phyloP scores from a whole-genome alignment of 2,329 filamentous ascomycete species.

The Rugonectria rugulosa region DNA sequence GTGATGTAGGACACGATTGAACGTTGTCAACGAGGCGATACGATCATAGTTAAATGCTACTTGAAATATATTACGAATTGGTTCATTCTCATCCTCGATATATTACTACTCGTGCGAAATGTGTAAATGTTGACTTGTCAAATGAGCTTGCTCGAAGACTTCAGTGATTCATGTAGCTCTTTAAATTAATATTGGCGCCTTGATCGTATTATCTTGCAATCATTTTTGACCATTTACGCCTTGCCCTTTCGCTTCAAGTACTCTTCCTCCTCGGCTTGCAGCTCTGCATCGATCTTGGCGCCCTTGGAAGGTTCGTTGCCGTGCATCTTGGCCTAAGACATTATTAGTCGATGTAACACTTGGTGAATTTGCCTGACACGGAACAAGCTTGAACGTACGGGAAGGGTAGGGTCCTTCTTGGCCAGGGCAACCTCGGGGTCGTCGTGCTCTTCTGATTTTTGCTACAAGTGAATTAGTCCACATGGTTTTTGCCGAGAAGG shows the following conservation, averaged over 20 bases:
- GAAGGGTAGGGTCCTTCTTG: constrained; percentile 69
- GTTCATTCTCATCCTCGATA: too few relatives aligned
- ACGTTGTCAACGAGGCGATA: too few relatives aligned
- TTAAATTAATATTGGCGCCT: too few relatives aligned
- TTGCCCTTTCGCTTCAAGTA: constrained; percentile 65
- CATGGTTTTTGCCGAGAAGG: neutral
- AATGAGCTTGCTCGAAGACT: too few relatives aligned
- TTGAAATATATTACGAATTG: too few relatives aligned
- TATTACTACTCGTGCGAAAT: too few relatives aligned
- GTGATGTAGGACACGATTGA: constrained; percentile 23
- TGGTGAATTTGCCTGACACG: neutral
- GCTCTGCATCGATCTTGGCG: constrained; percentile 74
- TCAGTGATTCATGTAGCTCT: too few relatives aligned
- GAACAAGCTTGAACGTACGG: too few relatives aligned
- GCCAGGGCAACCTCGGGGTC: constrained; percentile 48
- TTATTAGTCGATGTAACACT: neutral
- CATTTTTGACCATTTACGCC: too few relatives aligned
- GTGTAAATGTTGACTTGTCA: too few relatives aligned
- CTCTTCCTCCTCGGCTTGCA: constrained; percentile 73
- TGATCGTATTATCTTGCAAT: too few relatives aligned
- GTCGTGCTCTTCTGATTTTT: constrained; percentile 46
- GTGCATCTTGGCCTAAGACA: constrained; percentile 65
- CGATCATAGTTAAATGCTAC: too few relatives aligned
- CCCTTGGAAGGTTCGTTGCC: constrained; percentile 78
- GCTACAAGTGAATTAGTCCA: constrained; percentile 2